Percentiles rank a stretch among this genome's conserved stretches.
These are phyloP conservation scores for Patellifolia procumbens DNA, from an alignment of 179 eudicot species.

Conservation along the genomic window DNA sequence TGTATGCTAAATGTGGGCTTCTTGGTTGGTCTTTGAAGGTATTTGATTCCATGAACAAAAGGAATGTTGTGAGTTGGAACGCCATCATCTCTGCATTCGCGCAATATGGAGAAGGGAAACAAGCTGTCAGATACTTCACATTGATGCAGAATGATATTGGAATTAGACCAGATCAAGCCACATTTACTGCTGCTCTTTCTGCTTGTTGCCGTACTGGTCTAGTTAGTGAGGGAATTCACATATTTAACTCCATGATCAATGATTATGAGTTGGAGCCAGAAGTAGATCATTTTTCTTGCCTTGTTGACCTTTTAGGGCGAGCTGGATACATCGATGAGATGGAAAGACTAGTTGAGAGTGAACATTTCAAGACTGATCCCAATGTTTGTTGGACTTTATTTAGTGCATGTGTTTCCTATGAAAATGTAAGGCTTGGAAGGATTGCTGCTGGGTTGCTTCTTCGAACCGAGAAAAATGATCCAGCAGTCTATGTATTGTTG, in stretches of 20 bases:
- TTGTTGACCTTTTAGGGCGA: constrained; percentile 58
- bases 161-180: constrained; percentile 59
- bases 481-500: constrained; percentile 59
- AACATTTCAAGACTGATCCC: constrained; percentile 33
- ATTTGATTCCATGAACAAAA: constrained; percentile 49
- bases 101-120: constrained; percentile 60
- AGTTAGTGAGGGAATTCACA: constrained; percentile 52
- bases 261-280: constrained; percentile 48
- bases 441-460: constrained; percentile 54
- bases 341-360: constrained; percentile 40
- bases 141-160: constrained; percentile 41
- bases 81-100: constrained; percentile 71
- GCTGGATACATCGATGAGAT: constrained; percentile 70
- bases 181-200: constrained; percentile 65
- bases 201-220: constrained; percentile 88
- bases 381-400: constrained; percentile 57
- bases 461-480: constrained; percentile 48
- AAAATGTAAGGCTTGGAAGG: constrained; percentile 49
- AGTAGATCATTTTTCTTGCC: constrained; percentile 61
- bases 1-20: constrained; percentile 66
- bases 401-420: constrained; percentile 57
- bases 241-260: constrained; percentile 61
- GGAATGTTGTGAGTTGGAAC: constrained; percentile 68
- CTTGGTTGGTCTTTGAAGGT: constrained; percentile 50
- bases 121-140: constrained; percentile 53